Evolutionary conservation across 2,329 filamentous ascomycete species (phyloP).

Genomic region (Uncinocarpus reesii): DNA sequence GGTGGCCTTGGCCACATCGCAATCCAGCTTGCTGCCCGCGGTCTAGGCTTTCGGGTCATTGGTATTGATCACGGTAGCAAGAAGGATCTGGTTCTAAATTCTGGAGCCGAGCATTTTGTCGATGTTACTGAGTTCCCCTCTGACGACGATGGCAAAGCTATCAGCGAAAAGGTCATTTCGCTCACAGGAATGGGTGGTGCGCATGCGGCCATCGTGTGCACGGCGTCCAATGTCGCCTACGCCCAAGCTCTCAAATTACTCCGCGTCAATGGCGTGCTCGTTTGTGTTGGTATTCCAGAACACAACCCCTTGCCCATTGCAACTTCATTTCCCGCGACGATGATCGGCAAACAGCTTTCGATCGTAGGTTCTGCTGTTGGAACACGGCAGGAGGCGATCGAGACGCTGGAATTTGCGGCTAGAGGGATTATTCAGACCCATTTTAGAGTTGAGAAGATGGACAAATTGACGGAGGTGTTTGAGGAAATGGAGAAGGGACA

Average conservation of each 20-base stretch:
- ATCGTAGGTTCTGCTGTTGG: constrained; percentile 45
- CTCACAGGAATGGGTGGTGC: constrained; percentile 52
- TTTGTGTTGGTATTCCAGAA: constrained; percentile 45
- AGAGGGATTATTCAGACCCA: constrained; percentile 40
- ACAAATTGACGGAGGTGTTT: constrained; percentile 38
- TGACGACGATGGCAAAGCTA: constrained; percentile 40
- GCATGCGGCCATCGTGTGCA: constrained; percentile 50
- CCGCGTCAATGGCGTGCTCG: constrained; percentile 42
- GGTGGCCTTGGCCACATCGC: constrained; percentile 57
- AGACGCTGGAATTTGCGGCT: constrained; percentile 41
- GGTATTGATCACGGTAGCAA: constrained; percentile 57
- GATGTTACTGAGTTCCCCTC: constrained; percentile 45
- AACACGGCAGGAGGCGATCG: constrained; percentile 42
- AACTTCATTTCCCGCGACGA: constrained; percentile 33
- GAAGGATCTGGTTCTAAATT: constrained; percentile 46
- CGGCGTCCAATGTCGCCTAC: constrained; percentile 43
- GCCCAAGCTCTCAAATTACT: constrained; percentile 41
- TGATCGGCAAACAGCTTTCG: constrained; percentile 37
- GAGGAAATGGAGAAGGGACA: constrained; percentile 37
- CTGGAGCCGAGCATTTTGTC: constrained; percentile 57
- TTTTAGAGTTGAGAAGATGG: constrained; percentile 40
- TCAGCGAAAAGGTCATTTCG: constrained; percentile 47
- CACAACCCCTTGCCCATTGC: constrained; percentile 38
- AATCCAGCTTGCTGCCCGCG: constrained; percentile 49
- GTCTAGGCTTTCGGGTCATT: constrained; percentile 54